These are phyloP conservation scores for Phytophthora ramorum DNA, from an alignment of 352 stramenopile species.

Conservation along the genomic window DNA sequence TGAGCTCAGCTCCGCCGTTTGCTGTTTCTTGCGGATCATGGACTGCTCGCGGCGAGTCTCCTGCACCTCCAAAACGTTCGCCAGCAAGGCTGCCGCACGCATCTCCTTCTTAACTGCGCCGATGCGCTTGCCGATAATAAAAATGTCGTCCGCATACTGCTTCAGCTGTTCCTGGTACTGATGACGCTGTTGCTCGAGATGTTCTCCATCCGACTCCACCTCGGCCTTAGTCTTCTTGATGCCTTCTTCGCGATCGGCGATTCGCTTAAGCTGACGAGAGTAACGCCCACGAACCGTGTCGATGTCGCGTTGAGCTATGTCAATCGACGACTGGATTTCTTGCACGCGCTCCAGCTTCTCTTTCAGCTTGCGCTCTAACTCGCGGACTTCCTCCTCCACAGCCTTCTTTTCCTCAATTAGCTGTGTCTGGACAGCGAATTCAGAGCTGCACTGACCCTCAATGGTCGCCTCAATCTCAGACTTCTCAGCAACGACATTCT, in stretches of 20 bases:
- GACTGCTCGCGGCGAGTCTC: conserved; percentile 73
- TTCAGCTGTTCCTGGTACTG: conserved; percentile 64
- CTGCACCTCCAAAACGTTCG: conserved; percentile 74
- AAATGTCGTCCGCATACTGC: conserved; percentile 57
- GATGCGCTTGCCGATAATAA: conserved; percentile 69
- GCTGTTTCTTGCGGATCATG: conserved; percentile 76
- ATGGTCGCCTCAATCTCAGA: conserved; percentile 82
- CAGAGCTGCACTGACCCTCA: conserved; percentile 73
- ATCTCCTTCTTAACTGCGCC: conserved; percentile 71
- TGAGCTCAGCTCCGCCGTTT: conserved; percentile 72
- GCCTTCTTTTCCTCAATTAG: conserved; percentile 63
- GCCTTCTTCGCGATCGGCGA: conserved; percentile 75
- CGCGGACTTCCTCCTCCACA: conserved; percentile 77
- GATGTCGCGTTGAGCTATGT: conserved; percentile 80
- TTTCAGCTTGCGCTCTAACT: conserved; percentile 74
- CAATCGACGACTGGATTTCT: conserved; percentile 70
- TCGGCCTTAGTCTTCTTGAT: conserved; percentile 79
- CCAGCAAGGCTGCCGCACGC: conserved; percentile 65
- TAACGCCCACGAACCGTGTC: conserved; percentile 76
- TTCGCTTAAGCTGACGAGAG: conserved; percentile 81
- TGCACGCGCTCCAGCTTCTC: conserved; percentile 63
- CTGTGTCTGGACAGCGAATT: conserved; percentile 58
- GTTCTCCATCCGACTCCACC: conserved; percentile 71
- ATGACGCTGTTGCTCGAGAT: conserved; percentile 62
- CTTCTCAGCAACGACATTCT: conserved; percentile 76